Evolutionary conservation across 1,139 yeast species (phyloP), one percentile per base, ranked within the genome.

Genomic region (Suhomyces panamericanus): DNA sequence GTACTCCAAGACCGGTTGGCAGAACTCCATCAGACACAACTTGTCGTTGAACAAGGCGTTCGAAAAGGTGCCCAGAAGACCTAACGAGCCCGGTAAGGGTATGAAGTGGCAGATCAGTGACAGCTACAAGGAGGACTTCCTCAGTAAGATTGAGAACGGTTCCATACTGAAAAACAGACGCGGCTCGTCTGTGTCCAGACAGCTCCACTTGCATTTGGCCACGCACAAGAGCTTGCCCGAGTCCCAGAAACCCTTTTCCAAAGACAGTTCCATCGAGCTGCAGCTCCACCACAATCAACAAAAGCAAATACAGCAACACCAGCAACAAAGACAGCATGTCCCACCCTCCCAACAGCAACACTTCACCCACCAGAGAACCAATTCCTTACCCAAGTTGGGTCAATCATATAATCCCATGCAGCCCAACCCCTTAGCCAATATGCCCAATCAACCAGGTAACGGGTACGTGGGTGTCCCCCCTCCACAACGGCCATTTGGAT

Each of bases 41-140:
- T 65, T 87, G 38, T 86, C 95, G 3, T 69, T 87, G 44, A 87
- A 87, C 63, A 87, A 87, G 63, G 93, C 95, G 9, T 87, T 87
- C 59, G 98, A 91, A 60, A 93, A 93, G 67, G 97, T 91, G 22
- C 96, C 99, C 22, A 78, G 99, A 59, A 81, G 88, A 63, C 93
- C 96, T 15, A 87, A 89, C 63, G 98, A 93, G 66, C 97, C 99
- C 0, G 99, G 99, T 27, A 93, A 93, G 65, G 99, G 99, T 51
- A 93, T 93, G 96, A 93, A 93, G 67, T 93, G 99, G 99, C 95
- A 90, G 67, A 91, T 93, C 48, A 83, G 90, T 53, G 95, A 87
- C 36, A 74, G 84, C 39, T 90, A 87, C 62, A 85, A 87, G 58
- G 84, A 83, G 42, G 99, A 95, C 53, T 91, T 90, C 56, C 70